Evolutionary conservation across 345 rosid species (phyloP).

Genomic region (Zanthoxylum bungeanum): DNA sequence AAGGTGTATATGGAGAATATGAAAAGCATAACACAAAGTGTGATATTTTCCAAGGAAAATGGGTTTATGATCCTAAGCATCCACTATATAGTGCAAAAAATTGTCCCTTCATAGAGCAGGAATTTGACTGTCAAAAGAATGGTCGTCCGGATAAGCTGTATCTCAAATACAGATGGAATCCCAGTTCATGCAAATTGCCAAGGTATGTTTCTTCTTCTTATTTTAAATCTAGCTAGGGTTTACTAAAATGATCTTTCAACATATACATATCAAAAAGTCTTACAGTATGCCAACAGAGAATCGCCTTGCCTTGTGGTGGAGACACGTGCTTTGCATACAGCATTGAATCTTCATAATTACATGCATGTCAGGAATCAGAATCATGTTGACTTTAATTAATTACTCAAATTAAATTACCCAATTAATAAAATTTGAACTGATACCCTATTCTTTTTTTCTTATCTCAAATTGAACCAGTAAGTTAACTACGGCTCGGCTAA

Average conservation of each 20-base stretch:
- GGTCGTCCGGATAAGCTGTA: slow-evolving; percentile 45
- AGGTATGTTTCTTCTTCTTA: slow-evolving; percentile 22
- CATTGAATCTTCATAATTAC: not conserved
- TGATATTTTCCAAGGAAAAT: slow-evolving; percentile 34
- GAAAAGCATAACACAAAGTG: slow-evolving; percentile 14
- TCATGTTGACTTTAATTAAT: not conserved
- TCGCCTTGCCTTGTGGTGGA: not conserved
- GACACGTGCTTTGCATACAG: not conserved
- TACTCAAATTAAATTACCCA: not conserved
- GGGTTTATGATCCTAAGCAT: slow-evolving; percentile 39
- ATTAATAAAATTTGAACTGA: not conserved
- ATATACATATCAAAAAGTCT: not conserved
- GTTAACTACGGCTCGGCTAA: no score
- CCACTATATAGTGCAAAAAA: slow-evolving; percentile 29
- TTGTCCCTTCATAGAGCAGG: slow-evolving; percentile 46
- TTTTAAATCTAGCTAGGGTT: no score
- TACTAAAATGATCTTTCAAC: no score
- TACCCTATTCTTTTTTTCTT: not conserved
- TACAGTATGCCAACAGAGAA: no score
- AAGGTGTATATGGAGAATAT: not conserved
- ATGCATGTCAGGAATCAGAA: not conserved
- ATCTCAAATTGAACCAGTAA: no score
- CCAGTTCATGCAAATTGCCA: slow-evolving; percentile 37
- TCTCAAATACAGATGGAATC: slow-evolving; percentile 54
- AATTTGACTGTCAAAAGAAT: slow-evolving; percentile 41